These are phyloP conservation scores for Mortierella sp. DNA, from an alignment of 371 early-diverging fungal genomes.

Conservation along the genomic window DNA sequence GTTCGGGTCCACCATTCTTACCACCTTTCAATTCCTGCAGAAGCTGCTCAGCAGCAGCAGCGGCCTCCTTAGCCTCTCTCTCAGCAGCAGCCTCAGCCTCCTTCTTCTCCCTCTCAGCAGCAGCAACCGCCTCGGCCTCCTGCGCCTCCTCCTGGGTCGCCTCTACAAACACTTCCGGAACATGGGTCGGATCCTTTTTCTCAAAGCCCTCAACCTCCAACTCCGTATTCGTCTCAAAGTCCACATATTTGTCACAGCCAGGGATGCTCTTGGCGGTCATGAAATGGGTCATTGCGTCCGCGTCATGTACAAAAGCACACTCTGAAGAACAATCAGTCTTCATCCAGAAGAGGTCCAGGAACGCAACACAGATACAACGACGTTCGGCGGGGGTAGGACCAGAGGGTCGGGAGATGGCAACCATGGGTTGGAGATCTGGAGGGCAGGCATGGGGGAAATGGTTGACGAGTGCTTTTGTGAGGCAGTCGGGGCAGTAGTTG, in stretches of 20 bases:
- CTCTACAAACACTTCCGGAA: constrained; percentile 26
- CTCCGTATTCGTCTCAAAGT: constrained; percentile 33
- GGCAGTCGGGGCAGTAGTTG: constrained; percentile 52
- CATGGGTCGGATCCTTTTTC: constrained; percentile 26
- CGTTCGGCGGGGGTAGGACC: constrained; percentile 34
- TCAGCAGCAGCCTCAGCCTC: not conserved
- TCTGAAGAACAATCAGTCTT: constrained; percentile 40
- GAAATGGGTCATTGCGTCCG: constrained; percentile 28
- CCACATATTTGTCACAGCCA: constrained; percentile 40
- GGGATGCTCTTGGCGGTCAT: constrained; percentile 16
- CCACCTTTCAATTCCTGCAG: not conserved
- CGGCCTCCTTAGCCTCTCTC: not conserved
- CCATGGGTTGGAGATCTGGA: constrained; percentile 23
- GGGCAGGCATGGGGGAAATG: constrained; percentile 57
- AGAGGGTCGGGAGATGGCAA: constrained; percentile 20
- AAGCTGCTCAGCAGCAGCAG: not conserved
- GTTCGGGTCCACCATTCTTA: constrained; percentile 5
- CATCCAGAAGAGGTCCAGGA: constrained; percentile 54
- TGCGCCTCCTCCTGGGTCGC: not conserved
- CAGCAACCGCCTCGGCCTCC: not conserved
- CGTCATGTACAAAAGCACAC: constrained; percentile 37
- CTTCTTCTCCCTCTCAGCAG: not conserved
- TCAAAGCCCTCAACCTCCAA: constrained; percentile 38
- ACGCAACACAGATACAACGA: constrained; percentile 49
- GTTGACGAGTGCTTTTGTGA: constrained; percentile 45